These are phyloP conservation scores for Podila minutissima DNA, from an alignment of 192 early-diverging fungal genomes.

Conservation along the genomic window DNA sequence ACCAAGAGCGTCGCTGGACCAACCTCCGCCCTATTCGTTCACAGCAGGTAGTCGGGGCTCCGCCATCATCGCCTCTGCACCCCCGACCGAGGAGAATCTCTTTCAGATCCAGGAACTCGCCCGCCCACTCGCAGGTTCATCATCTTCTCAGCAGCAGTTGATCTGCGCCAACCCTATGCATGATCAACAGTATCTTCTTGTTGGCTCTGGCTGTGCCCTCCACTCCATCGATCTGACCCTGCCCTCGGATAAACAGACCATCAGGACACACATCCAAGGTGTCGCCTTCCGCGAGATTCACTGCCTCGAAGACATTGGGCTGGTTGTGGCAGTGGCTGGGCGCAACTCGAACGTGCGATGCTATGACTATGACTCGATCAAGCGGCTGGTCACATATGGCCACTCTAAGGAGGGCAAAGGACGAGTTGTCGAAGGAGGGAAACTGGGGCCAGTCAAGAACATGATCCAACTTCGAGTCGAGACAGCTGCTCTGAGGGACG, in stretches of 20 bases:
- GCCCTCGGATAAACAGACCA: slow-evolving; percentile 16
- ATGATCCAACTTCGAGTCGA: slow-evolving; percentile 48
- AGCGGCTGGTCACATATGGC: slow-evolving; percentile 30
- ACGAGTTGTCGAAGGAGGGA: slow-evolving; percentile 26
- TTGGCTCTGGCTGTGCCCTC: slow-evolving; percentile 31
- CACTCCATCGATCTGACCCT: slow-evolving; percentile 48
- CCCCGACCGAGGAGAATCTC: slow-evolving; percentile 33
- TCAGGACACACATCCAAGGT: slow-evolving; percentile 44
- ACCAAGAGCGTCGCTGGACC: slow-evolving; percentile 1
- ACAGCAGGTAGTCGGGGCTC: slow-evolving; percentile 7
- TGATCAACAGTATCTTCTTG: slow-evolving; percentile 46
- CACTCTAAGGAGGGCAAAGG: slow-evolving; percentile 42
- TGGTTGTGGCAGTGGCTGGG: slow-evolving; percentile 43
- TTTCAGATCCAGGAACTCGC: slow-evolving; percentile 39
- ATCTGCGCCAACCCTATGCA: slow-evolving; percentile 48
- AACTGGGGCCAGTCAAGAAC: slow-evolving; percentile 34
- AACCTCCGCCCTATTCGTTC: slow-evolving; percentile 36
- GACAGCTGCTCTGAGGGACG: slow-evolving; percentile 14
- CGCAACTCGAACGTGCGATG: slow-evolving; percentile 37
- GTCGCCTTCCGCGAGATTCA: slow-evolving; percentile 44
- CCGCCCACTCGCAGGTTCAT: background rate
- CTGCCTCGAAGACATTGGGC: slow-evolving; percentile 40
- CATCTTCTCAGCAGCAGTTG: slow-evolving; percentile 4
- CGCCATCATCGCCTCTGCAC: slow-evolving; percentile 3
- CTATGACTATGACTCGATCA: slow-evolving; percentile 47